These are phyloP conservation scores for Diaporthe helianthi DNA, from an alignment of 2,329 filamentous ascomycete genomes.

Conservation along the genomic window DNA sequence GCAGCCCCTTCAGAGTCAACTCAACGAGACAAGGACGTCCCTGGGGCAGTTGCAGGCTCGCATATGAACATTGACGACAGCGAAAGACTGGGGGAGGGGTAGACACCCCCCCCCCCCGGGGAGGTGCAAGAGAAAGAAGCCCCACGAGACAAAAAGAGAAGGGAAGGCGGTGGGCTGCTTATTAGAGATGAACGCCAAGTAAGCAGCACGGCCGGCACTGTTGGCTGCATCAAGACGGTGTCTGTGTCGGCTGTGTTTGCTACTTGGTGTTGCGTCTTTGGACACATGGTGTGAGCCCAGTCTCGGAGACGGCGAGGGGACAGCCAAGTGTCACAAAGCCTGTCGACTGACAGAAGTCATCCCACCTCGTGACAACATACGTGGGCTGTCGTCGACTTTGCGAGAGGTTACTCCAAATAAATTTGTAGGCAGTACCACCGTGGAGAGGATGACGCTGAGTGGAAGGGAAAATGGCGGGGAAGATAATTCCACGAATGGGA, in stretches of 20 bases:
- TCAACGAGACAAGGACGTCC: not conserved
- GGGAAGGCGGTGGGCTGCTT: slow-evolving; percentile 9
- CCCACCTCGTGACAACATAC: not conserved
- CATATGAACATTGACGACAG: not conserved
- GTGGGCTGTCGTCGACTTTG: not conserved
- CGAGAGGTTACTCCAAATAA: not conserved
- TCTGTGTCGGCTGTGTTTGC: too few relatives aligned
- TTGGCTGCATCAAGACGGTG: slow-evolving; percentile 1
- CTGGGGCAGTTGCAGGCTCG: not conserved
- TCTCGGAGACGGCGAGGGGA: slow-evolving; percentile 7
- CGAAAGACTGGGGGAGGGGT: not conserved
- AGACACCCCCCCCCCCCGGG: too few relatives aligned
- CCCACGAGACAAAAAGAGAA: not conserved
- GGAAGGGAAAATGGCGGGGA: slow-evolving; percentile 29
- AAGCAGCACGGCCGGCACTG: slow-evolving; percentile 12
- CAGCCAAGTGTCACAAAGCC: not conserved
- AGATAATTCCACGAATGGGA: slow-evolving; percentile 32
- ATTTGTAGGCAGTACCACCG: not conserved
- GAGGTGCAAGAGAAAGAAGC: not conserved
- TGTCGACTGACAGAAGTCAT: slow-evolving; percentile 13
- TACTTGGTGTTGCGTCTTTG: not conserved
- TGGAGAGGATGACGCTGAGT: not conserved
- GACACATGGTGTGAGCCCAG: not conserved
- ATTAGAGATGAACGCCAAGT: not conserved
- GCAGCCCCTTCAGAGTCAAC: not conserved